Base-by-base conservation (phyloP, 306 rosid genomes). In the Mimosa pudica region DNA sequence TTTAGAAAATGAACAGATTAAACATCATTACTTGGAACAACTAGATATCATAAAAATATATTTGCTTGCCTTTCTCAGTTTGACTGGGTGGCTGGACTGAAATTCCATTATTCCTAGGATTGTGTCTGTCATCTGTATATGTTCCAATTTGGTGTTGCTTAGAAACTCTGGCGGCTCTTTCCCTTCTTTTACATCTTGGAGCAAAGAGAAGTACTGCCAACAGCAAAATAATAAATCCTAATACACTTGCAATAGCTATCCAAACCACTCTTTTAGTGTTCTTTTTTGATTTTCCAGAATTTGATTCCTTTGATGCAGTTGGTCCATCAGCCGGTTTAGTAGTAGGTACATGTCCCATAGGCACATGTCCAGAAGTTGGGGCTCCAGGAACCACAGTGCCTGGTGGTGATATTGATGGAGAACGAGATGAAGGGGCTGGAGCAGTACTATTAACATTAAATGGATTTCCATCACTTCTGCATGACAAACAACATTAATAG, bases 401-500 rank as follows among this genome's bases (percentile, higher is more conserved):
- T 54, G 91, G 91, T 11, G 90, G 79, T 73, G 86, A 74, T 77
- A 81, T 45, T 66, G 80, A 81, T 8, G 88, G 85, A 66, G 93
- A 83, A 75, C 79, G 76, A 76, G 97, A 88, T 48, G 94, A 74
- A 82, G 89, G 51, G 35, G 88, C 77, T 7, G 89, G 87, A 82
- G 89, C 73, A 68, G 96, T 84, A 33, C 90, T 70, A 80, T 87
- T 95, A 69, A 82, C 82, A 86, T 91, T 90, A 74, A 92, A 92
- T 52, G 88, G 98, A 64, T 96, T 93, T 83, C 99, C 99, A 81
- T 86, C 94, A 81, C 79, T 89, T 72, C 99, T 96, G 96, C 88
- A 84, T 38, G 14, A 77, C 30, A 78, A 81, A 75, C 70, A 70
- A 35, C 47, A 52, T 65, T 67, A 67, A 82, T 65, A 81, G 72